phyloP scores from a whole-genome alignment of 805 yeast genomes.

The Kodamaea laetipori region DNA sequence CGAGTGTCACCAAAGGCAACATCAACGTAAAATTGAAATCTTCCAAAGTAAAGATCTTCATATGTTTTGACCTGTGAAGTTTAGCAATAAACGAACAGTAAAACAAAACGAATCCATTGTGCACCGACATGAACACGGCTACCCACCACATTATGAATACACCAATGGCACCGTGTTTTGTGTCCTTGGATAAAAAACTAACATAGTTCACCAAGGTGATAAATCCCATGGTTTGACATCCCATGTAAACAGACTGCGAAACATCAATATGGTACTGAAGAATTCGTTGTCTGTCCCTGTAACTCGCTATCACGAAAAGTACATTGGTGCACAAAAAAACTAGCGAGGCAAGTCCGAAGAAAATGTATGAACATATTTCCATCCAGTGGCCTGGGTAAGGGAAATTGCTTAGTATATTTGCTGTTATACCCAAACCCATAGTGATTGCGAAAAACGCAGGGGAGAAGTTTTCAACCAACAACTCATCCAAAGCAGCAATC shows the following conservation, averaged over 20 bases:
- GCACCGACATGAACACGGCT: constrained; percentile 52
- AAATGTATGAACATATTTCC: constrained; percentile 54
- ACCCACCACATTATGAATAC: constrained; percentile 77
- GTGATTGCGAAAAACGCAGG: constrained; percentile 69
- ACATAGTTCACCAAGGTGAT: constrained; percentile 65
- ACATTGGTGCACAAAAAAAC: constrained; percentile 50
- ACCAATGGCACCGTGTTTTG: constrained; percentile 46
- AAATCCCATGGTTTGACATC: constrained; percentile 80
- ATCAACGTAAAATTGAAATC: constrained; percentile 59
- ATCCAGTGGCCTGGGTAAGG: constrained; percentile 69
- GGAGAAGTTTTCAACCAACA: constrained; percentile 27
- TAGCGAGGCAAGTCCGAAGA: constrained; percentile 60
- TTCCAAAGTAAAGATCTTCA: constrained; percentile 19
- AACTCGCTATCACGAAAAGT: constrained; percentile 44
- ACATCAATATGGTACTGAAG: constrained; percentile 14
- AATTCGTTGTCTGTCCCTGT: constrained; percentile 29
- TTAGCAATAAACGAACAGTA: constrained; percentile 47
- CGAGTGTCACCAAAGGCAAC: constrained; percentile 74
- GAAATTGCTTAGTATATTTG: constrained; percentile 60
- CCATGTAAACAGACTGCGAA: constrained; percentile 61
- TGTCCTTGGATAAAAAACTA: constrained; percentile 43
- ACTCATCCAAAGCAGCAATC: constrained; percentile 8
- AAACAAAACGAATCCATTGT: constrained; percentile 62
- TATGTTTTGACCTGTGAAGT: constrained; percentile 24
- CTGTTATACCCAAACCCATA: constrained; percentile 86